These are phyloP conservation scores for Juncus effusus DNA, from an alignment of 176 grass and related monocot species.

Conservation along the genomic window DNA sequence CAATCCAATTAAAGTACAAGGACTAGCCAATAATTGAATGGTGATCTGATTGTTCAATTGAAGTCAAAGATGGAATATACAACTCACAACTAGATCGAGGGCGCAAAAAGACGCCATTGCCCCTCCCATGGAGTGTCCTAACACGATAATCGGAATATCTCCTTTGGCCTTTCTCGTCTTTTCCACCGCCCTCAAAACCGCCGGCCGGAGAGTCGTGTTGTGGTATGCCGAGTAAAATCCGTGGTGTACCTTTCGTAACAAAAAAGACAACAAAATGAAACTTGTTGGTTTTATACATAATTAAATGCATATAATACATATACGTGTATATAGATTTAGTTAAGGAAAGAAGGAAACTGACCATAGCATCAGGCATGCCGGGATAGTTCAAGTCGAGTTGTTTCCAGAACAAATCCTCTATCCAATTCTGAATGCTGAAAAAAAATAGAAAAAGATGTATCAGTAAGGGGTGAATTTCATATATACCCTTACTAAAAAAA, in stretches of 20 bases:
- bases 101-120: constrained; percentile 98
- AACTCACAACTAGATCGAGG: constrained; percentile 88
- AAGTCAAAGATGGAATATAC: constrained; percentile 18
- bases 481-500: not conserved
- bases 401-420: constrained; percentile 84
- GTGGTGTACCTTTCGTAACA: constrained; percentile 58
- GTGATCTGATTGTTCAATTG: not conserved
- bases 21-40: not conserved
- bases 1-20: not conserved
- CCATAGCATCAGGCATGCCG: constrained; percentile 79
- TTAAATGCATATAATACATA: not conserved
- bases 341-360: constrained; percentile 23
- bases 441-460: not conserved
- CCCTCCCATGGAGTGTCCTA: constrained; percentile 87
- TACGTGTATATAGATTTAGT: not conserved
- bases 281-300: not conserved
- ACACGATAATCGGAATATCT: constrained; percentile 66
- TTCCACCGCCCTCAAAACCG: constrained; percentile 52
- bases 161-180: constrained; percentile 55
- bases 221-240: constrained; percentile 94
- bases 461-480: not conserved
- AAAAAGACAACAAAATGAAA: not conserved
- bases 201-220: constrained; percentile 60
- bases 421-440: constrained; percentile 87
- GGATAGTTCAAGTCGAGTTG: constrained; percentile 94